Conservation (phyloP, 306 rosid genomes). For the Oemleria cerasiformis region DNA sequence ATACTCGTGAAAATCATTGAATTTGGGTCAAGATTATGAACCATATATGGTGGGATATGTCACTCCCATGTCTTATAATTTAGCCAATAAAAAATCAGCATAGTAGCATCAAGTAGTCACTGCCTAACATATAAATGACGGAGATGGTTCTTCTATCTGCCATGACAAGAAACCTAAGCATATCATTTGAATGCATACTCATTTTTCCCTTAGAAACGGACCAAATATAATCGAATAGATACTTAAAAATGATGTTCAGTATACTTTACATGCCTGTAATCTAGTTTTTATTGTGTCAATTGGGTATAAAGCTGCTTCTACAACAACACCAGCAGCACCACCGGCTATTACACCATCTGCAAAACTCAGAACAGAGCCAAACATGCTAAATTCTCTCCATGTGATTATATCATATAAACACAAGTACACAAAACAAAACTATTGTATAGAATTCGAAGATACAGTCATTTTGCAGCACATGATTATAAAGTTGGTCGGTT, state of each 20-base stretch:
- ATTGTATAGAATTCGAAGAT: background rate
- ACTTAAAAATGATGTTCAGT: background rate
- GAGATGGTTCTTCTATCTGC: background rate
- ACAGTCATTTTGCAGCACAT: background rate
- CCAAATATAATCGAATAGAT: background rate
- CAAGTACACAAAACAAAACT: background rate
- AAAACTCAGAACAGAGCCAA: conserved; percentile 15
- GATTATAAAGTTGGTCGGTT: background rate
- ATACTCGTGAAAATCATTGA: background rate
- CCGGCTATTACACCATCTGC: conserved; percentile 41
- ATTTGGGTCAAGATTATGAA: background rate
- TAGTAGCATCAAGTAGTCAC: background rate
- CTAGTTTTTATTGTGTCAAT: conserved; percentile 43
- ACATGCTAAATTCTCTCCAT: too few relatives aligned
- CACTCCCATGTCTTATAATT: background rate
- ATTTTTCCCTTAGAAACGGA: background rate
- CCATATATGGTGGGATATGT: background rate
- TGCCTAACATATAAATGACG: conserved; percentile 1
- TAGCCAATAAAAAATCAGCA: background rate
- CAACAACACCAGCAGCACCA: conserved; percentile 36
- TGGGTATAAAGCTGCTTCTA: conserved; percentile 41
- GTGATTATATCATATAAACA: background rate
- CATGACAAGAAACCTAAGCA: conserved; percentile 1
- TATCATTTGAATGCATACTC: background rate
- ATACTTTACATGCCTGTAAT: conserved; percentile 31